Evolutionary conservation across 2,329 filamentous ascomycete species (phyloP).

Genomic region (Juglanconis sp.): DNA sequence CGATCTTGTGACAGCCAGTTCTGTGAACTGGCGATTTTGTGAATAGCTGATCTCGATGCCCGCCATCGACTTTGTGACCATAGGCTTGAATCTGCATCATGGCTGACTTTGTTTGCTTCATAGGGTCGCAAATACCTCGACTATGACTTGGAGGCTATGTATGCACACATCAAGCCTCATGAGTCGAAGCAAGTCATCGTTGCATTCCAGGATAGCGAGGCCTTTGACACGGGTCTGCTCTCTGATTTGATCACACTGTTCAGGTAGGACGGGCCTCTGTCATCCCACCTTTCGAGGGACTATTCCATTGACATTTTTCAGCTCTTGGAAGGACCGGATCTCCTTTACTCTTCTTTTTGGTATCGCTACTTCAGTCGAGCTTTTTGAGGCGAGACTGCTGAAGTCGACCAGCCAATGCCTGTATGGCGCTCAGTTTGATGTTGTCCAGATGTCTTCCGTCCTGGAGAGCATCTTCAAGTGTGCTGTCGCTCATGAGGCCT

Average conservation of each 20-base stretch:
- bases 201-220: constrained; percentile 78
- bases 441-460: constrained; percentile 68
- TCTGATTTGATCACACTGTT: constrained; percentile 69
- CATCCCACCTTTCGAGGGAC: background rate
- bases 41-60: constrained; percentile 6
- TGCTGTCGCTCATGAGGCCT: constrained; percentile 57
- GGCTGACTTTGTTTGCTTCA: background rate
- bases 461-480: constrained; percentile 69
- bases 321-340: constrained; percentile 69
- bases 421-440: constrained; percentile 71
- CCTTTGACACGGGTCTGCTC: constrained; percentile 70
- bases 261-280: constrained; percentile 44
- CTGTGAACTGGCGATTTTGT: background rate
- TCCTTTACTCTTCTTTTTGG: constrained; percentile 76
- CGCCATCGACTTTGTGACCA: background rate
- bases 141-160: constrained; percentile 73
- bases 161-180: constrained; percentile 54
- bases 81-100: background rate
- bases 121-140: constrained; percentile 66
- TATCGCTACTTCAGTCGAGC: constrained; percentile 76
- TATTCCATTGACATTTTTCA: constrained; percentile 30
- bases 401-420: constrained; percentile 66
- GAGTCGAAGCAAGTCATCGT: constrained; percentile 61
- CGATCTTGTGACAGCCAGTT: background rate
- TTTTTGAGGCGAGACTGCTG: constrained; percentile 71